Conservation (phyloP, 306 rosid species). For the Lupinus albus region DNA sequence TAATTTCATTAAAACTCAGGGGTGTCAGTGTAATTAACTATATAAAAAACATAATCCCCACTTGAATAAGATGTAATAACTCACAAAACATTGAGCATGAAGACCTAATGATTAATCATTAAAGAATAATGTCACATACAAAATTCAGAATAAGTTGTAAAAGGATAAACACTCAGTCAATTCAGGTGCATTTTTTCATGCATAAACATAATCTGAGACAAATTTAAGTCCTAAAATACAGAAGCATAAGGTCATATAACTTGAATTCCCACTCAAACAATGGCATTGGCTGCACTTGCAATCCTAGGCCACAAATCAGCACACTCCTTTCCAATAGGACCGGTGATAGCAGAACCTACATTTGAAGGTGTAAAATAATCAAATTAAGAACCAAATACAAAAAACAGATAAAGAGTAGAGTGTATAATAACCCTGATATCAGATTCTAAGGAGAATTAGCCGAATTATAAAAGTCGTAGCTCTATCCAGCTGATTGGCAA, state of each 20-base stretch:
- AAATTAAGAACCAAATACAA: not conserved
- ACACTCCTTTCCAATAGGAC: slow-evolving; percentile 88
- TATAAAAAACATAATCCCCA: no score
- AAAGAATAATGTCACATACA: no score
- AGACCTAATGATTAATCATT: no score
- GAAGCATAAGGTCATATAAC: not conserved
- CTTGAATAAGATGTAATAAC: no score
- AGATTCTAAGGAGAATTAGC: no score
- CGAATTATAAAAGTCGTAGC: no score
- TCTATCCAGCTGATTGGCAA: no score
- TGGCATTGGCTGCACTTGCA: slow-evolving; percentile 93
- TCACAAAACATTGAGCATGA: no score
- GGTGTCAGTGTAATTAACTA: no score
- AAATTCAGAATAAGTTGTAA: not conserved
- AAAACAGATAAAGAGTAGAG: not conserved
- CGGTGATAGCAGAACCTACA: slow-evolving; percentile 86
- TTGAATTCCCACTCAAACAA: slow-evolving; percentile 49
- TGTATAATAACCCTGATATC: no score
- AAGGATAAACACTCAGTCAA: not conserved
- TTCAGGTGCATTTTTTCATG: not conserved
- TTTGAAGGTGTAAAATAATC: not conserved
- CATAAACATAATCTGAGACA: slow-evolving; percentile 22
- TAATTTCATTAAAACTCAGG: no score
- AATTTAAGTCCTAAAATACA: not conserved
- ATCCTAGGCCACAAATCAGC: slow-evolving; percentile 97